Evolutionary conservation across 768 basidiomycete species (phyloP), one percentile per base, ranked within the genome.

Genomic region (Pisolithus orientalis): DNA sequence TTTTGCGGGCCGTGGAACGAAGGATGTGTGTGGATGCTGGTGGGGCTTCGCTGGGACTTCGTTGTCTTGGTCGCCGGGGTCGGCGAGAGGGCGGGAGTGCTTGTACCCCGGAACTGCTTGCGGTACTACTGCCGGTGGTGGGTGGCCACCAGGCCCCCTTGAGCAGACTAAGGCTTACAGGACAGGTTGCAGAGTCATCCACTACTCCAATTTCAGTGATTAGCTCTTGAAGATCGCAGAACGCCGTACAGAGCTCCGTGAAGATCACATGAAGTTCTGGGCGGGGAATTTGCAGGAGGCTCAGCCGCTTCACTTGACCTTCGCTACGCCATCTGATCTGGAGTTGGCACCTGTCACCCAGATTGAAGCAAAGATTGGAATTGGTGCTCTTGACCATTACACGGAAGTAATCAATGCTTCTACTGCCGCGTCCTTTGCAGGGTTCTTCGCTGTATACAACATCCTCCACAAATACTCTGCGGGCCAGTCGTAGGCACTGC

Each of bases 401-500:
- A 21, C 53, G 24, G 56, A 61, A 14, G 13, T 64, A 29, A 50
- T 63, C 40, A 47, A 54, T 1, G 55, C 57, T 14, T 46, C 52
- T 4, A 54, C 49, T 9, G 60, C 58, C 24, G 67, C 65, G 1
- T 52, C 61, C 3, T 66, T 66, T 28, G 63, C 65, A 44, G 66
- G 61, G 13, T 67, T 66, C 55, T 66, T 67, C 28, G 65, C 65
- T 1, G 65, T 58, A 3, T 66, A 66, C 49, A 66, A 66, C 9
- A n/a, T 67, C n/a, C 64, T 66, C 46, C 61, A 67, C 60, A 67
- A 67, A 17, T 67, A 67, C 52, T 67, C 65, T 14, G 17, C 32
- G n/a, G 53, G 59, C 16, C 65, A 67, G 56, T 60, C 4, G 59
- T 66, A 10, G 65, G 65, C 10, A 66, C 65, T 39, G 60, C 65